phyloP scores from a whole-genome alignment of 164 flowering plant genomes.

The Brasenia schreberi region DNA sequence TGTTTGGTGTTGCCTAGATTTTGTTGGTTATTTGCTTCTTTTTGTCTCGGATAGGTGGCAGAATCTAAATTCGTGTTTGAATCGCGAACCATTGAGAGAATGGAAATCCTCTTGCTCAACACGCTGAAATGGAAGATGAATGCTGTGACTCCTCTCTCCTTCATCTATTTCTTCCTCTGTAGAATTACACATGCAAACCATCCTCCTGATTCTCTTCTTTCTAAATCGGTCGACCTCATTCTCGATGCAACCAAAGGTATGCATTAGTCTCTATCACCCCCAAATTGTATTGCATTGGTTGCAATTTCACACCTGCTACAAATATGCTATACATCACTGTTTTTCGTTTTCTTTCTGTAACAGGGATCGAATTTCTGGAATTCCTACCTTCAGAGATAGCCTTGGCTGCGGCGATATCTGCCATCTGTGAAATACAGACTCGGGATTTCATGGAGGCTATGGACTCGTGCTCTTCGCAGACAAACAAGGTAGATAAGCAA shows the following conservation, averaged over 20 bases:
- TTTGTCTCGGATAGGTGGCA: neutral
- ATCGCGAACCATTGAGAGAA: conserved; percentile 38
- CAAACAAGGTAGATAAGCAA: conserved; percentile 24
- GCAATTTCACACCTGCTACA: neutral
- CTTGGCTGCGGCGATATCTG: conserved; percentile 40
- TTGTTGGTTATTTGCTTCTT: neutral
- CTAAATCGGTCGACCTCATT: neutral
- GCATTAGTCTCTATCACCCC: neutral
- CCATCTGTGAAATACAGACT: conserved; percentile 14
- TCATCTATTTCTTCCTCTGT: conserved; percentile 30
- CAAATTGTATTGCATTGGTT: neutral
- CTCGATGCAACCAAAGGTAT: conserved; percentile 2
- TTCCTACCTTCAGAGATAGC: conserved; percentile 51
- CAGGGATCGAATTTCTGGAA: conserved; percentile 60
- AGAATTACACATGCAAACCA: conserved; percentile 11
- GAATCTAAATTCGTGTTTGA: conserved; percentile 50
- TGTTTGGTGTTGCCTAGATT: neutral
- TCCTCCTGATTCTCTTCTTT: neutral
- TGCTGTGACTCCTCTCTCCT: conserved; percentile 51
- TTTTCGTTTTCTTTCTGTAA: conserved; percentile 4
- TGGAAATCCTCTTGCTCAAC: conserved; percentile 55
- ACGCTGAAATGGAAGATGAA: conserved; percentile 46
- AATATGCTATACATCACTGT: neutral
- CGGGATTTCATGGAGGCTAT: conserved; percentile 22
- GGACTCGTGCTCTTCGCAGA: conserved; percentile 11